phyloP scores from a whole-genome alignment of 305 asterid species.

The Rubia peregrina region DNA sequence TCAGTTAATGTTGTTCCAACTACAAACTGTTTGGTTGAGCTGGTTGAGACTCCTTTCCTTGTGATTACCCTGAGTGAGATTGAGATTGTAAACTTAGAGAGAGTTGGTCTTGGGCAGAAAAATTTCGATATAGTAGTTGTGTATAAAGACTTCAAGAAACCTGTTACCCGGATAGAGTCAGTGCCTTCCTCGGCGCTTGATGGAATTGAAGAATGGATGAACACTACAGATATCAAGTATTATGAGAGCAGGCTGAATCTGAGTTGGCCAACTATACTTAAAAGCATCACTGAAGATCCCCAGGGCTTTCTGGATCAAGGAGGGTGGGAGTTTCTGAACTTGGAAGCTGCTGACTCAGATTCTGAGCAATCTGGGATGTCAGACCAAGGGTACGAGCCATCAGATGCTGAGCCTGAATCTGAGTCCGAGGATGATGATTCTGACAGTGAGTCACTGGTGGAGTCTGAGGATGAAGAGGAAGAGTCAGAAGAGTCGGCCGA shows the following conservation, averaged over 20 bases:
- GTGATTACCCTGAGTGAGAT: conserved; percentile 65
- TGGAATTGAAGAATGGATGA: conserved; percentile 72
- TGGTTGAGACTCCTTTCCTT: conserved; percentile 59
- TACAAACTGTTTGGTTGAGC: conserved; percentile 71
- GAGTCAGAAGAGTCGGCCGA: conserved; percentile 42
- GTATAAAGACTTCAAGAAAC: conserved; percentile 77
- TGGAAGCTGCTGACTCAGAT: conserved; percentile 68
- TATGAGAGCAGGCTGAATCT: conserved; percentile 77
- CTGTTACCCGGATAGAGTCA: conserved; percentile 65
- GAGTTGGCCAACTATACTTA: conserved; percentile 66
- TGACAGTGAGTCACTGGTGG: conserved; percentile 65
- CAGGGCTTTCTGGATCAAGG: conserved; percentile 58
- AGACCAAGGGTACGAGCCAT: conserved; percentile 63
- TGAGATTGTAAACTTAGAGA: conserved; percentile 71
- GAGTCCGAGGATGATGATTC: conserved; percentile 56
- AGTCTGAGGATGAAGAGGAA: conserved; percentile 61
- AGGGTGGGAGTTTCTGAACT: conserved; percentile 83
- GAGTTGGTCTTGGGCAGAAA: conserved; percentile 82
- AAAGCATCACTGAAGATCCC: conserved; percentile 68
- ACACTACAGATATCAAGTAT: conserved; percentile 67
- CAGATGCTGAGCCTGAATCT: conserved; percentile 67
- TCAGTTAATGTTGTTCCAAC: conserved; percentile 68
- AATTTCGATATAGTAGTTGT: conserved; percentile 76
- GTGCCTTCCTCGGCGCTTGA: conserved; percentile 58
- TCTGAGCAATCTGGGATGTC: conserved; percentile 54